A percentile compares a stretch with the other conserved stretches of the same genome.
Evolutionary conservation across 1,139 yeast genomes (phyloP).

Genomic region (Yamadazyma friedrichii): DNA sequence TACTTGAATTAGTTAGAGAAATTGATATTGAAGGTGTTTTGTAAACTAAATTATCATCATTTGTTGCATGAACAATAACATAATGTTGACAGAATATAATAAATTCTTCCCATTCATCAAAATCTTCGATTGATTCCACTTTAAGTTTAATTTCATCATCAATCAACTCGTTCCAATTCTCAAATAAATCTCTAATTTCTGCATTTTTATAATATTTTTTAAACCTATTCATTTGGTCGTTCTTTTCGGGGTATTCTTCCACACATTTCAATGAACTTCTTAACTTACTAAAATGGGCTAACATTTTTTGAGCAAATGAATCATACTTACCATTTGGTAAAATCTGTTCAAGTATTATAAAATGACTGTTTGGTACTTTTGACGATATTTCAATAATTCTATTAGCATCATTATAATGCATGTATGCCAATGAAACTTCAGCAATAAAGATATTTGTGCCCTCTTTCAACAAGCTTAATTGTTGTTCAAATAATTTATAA

Average conservation of each 20-base stretch:
- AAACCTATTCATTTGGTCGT: constrained; percentile 54
- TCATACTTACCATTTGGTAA: constrained; percentile 62
- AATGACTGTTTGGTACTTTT: constrained; percentile 51
- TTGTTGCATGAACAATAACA: constrained; percentile 64
- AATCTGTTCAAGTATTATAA: constrained; percentile 69
- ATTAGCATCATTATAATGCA: constrained; percentile 70
- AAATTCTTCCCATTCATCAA: constrained; percentile 87
- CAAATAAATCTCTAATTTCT: constrained; percentile 55
- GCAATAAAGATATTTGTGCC: constrained; percentile 60
- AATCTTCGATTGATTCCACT: constrained; percentile 55
- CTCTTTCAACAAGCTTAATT: constrained; percentile 27
- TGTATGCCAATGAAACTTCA: constrained; percentile 81
- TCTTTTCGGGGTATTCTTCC: constrained; percentile 51
- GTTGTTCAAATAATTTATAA: constrained; percentile 35
- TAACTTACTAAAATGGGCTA: constrained; percentile 65
- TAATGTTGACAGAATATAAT: constrained; percentile 77
- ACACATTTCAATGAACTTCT: constrained; percentile 74
- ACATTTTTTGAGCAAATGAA: constrained; percentile 75
- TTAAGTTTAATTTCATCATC: constrained; percentile 35
- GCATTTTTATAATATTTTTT: constrained; percentile 40
- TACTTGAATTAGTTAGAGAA: constrained; percentile 4
- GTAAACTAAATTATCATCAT: constrained; percentile 19
- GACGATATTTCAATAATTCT: constrained; percentile 55
- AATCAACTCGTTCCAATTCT: constrained; percentile 54
- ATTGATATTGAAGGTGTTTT: constrained; percentile 1